Evolutionary conservation across 2,329 filamentous ascomycete species (phyloP).

Genomic region (Stagonosporopsis cucurbitacearum): DNA sequence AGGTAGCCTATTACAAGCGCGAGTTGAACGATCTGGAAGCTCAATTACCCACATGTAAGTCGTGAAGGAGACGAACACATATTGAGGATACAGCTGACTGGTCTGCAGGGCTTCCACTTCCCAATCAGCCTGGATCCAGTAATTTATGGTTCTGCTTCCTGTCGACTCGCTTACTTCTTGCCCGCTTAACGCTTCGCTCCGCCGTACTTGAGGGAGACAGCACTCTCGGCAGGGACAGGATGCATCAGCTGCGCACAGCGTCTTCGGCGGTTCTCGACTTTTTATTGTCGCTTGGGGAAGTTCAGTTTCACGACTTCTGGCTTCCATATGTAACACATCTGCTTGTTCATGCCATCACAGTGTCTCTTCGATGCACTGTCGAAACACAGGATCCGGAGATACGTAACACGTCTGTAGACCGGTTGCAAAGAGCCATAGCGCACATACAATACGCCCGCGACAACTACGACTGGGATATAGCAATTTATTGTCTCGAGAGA

Average conservation of each 20-base stretch:
- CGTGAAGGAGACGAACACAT: fast-evolving
- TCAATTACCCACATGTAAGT: conserved; percentile 40
- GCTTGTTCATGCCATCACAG: conserved; percentile 61
- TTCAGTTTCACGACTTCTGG: conserved; percentile 62
- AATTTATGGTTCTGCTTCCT: conserved; percentile 52
- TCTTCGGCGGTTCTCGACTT: conserved; percentile 60
- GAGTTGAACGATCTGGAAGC: conserved; percentile 45
- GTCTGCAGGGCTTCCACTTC: conserved; percentile 31
- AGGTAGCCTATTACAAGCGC: conserved; percentile 42
- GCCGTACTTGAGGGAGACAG: conserved; percentile 36
- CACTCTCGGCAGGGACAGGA: conserved; percentile 33
- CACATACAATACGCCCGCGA: conserved; percentile 57
- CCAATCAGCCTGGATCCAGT: conserved; percentile 40
- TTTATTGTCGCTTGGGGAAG: conserved; percentile 54
- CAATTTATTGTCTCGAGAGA: conserved; percentile 60
- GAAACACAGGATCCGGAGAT: conserved; percentile 58
- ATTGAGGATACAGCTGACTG: background rate
- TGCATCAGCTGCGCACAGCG: conserved; percentile 57
- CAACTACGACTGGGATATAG: conserved; percentile 63
- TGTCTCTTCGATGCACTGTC: conserved; percentile 59
- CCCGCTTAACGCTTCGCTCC: conserved; percentile 44
- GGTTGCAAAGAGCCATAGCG: conserved; percentile 57
- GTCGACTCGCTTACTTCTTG: conserved; percentile 49
- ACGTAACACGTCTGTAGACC: conserved; percentile 54
- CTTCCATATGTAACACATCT: conserved; percentile 58